Conservation (phyloP, 257 asterid genomes). For the Jacaranda copaia region DNA sequence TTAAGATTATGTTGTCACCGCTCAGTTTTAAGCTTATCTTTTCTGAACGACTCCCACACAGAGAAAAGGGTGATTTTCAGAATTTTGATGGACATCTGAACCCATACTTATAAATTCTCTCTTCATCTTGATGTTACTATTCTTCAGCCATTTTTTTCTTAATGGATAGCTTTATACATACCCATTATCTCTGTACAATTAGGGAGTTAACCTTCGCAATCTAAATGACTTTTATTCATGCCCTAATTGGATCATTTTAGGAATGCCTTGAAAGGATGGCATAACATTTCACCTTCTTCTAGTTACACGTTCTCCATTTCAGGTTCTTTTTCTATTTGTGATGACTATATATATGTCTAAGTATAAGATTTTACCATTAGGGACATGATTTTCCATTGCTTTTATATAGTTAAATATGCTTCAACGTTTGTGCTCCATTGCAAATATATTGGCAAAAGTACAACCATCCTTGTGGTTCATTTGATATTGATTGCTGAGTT, state of each 20-base stretch:
- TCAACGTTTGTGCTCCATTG: background rate
- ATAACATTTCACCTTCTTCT: background rate
- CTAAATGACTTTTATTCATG: background rate
- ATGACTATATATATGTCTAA: background rate
- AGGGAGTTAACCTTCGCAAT: background rate
- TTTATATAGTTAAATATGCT: slow-evolving; percentile 20
- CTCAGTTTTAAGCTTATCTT: slow-evolving; percentile 13
- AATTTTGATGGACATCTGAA: background rate
- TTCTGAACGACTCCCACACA: background rate
- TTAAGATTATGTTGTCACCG: background rate
- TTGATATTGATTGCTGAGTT: slow-evolving; percentile 28
- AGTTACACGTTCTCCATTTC: slow-evolving; percentile 1
- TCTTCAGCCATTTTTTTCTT: background rate
- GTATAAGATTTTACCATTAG: slow-evolving; percentile 17
- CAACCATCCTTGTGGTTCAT: slow-evolving; percentile 20
- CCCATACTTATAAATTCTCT: slow-evolving; percentile 6
- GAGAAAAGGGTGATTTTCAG: background rate
- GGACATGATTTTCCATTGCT: background rate
- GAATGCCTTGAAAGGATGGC: background rate
- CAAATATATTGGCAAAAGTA: background rate
- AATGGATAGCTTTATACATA: background rate
- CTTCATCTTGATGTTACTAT: slow-evolving; percentile 23
- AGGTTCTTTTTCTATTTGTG: background rate
- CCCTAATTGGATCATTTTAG: background rate
- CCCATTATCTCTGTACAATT: no score